Evolutionary conservation across 331 rosid genomes (phyloP).

Genomic region (Telfairia occidentalis): DNA sequence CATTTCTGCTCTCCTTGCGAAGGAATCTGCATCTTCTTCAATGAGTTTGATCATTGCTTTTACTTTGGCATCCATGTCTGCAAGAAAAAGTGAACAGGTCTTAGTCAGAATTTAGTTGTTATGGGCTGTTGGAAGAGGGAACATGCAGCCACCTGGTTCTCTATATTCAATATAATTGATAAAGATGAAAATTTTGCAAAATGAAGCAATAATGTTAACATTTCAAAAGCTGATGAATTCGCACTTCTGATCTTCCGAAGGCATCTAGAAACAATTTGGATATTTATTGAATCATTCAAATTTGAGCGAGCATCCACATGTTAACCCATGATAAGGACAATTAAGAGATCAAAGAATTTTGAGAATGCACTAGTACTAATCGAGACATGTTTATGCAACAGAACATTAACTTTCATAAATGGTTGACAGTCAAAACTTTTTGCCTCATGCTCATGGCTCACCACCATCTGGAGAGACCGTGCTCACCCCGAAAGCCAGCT

Average conservation of each 20-base stretch:
- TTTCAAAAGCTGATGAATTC: not conserved
- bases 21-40: slow-evolving; percentile 97
- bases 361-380: not conserved
- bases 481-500: not conserved
- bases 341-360: not conserved
- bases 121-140: not conserved
- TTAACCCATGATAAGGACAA: not conserved
- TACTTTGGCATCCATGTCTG: slow-evolving; percentile 95
- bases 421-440: not conserved
- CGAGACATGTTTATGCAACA: not conserved
- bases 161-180: not conserved
- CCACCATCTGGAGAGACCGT: not conserved
- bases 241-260: not conserved
- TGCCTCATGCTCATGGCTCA: not conserved
- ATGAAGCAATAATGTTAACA: not conserved
- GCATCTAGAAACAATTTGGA: not conserved
- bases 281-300: not conserved
- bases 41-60: slow-evolving; percentile 93
- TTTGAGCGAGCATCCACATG: not conserved
- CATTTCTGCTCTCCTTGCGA: slow-evolving; percentile 99
- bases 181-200: not conserved
- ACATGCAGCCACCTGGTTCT: not conserved
- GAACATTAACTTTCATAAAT: not conserved
- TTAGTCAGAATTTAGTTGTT: not conserved
- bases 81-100: slow-evolving; percentile 5